These are phyloP conservation scores for Neurospora sp. DNA, from an alignment of 495 filamentous ascomycete species.

Conservation along the genomic window DNA sequence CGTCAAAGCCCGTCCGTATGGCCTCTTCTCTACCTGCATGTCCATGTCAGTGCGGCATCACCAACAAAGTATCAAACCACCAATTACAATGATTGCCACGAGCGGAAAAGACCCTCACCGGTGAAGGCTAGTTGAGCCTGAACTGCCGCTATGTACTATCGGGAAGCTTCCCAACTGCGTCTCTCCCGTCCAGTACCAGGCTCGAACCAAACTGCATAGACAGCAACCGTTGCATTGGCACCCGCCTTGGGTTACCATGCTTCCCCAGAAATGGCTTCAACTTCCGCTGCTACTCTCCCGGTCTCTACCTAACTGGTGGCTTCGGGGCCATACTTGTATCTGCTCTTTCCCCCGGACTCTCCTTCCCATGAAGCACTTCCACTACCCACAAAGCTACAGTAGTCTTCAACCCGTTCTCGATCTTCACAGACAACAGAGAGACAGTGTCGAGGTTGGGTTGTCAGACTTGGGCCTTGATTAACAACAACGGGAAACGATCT, in stretches of 20 bases:
- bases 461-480: background rate
- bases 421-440: background rate
- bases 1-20: no score
- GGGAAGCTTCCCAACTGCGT: background rate
- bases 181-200: background rate
- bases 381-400: background rate
- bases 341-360: background rate
- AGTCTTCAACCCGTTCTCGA: background rate
- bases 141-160: background rate
- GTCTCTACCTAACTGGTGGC: background rate
- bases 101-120: no score
- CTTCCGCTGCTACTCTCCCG: background rate
- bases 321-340: background rate
- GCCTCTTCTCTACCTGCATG: no score
- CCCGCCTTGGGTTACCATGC: background rate
- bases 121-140: background rate
- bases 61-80: no score
- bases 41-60: no score
- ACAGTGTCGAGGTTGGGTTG: background rate
- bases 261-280: background rate
- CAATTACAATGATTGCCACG: no score
- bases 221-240: slow-evolving; percentile 1
- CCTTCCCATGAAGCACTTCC: background rate
- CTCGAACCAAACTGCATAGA: background rate
- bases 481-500: background rate